Conservation (phyloP, 371 early-diverging fungal species). For the Mucor irregularis region DNA sequence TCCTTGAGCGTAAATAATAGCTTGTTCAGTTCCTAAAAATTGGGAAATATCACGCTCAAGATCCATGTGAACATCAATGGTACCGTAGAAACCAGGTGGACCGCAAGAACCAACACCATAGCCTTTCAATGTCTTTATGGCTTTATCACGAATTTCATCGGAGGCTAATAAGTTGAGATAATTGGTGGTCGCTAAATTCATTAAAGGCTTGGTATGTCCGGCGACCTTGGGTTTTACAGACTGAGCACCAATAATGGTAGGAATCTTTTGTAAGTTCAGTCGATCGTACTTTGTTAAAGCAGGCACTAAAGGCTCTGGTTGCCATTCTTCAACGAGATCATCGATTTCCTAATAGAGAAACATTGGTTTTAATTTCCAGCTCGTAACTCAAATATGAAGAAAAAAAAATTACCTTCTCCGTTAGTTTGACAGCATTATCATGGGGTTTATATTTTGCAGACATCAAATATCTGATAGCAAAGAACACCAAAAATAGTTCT, state of each 20-base stretch:
- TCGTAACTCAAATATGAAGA: too few relatives aligned
- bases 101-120: conserved; percentile 99
- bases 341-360: conserved; percentile 47
- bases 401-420: conserved; percentile 69
- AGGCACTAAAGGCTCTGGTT: conserved; percentile 94
- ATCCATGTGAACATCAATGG: conserved; percentile 96
- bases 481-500: conserved; percentile 84
- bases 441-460: conserved; percentile 85
- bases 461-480: conserved; percentile 88
- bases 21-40: conserved; percentile 86
- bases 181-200: conserved; percentile 89
- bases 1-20: conserved; percentile 98
- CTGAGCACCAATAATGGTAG: conserved; percentile 72
- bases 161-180: conserved; percentile 81
- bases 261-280: conserved; percentile 77
- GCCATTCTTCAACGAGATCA: conserved; percentile 95
- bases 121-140: conserved; percentile 85
- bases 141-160: conserved; percentile 81
- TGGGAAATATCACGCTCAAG: conserved; percentile 90
- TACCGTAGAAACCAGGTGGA: conserved; percentile 99
- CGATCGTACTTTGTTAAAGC: conserved; percentile 70
- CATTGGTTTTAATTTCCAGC: too few relatives aligned
- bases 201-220: conserved; percentile 55
- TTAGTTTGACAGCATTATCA: conserved; percentile 77
- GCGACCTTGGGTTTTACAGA: conserved; percentile 58